These are phyloP conservation scores for Ophiostoma australiae DNA, from an alignment of 2,329 filamentous ascomycete species.

Conservation along the genomic window DNA sequence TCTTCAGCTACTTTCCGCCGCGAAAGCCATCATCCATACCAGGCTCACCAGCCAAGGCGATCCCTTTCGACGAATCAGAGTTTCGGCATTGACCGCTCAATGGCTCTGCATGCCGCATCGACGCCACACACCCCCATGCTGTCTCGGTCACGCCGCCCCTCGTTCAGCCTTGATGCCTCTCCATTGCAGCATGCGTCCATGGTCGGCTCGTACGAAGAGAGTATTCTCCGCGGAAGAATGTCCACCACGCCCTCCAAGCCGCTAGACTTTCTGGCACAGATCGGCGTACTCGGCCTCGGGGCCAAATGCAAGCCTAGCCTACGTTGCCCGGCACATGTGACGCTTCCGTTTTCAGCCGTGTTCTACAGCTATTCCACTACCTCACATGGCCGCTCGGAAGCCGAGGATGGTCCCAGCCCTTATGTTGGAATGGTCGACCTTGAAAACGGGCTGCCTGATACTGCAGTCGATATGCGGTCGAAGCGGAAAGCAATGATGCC, in stretches of 20 bases:
- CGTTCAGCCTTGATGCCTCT: constrained; percentile 67
- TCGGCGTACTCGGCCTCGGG: constrained; percentile 84
- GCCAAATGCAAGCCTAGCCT: constrained; percentile 75
- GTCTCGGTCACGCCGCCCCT: constrained; percentile 59
- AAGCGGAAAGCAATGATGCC: constrained; percentile 44
- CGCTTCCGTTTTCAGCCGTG: constrained; percentile 84
- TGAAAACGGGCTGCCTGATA: constrained; percentile 66
- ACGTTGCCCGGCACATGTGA: constrained; percentile 83
- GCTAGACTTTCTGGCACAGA: constrained; percentile 88
- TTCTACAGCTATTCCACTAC: constrained; percentile 87
- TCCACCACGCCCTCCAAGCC: constrained; percentile 92
- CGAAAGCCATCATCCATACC: constrained; percentile 60
- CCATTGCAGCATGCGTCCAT: constrained; percentile 86
- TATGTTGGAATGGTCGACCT: constrained; percentile 93
- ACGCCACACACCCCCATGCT: constrained; percentile 44
- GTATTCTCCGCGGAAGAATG: constrained; percentile 90
- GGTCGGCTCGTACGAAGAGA: constrained; percentile 97
- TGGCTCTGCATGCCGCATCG: constrained; percentile 57
- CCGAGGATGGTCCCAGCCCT: constrained; percentile 84
- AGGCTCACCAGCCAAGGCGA: constrained; percentile 72
- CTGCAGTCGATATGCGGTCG: constrained; percentile 44
- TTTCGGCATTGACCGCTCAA: background rate
- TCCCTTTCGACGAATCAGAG: constrained; percentile 55
- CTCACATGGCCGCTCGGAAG: constrained; percentile 56
- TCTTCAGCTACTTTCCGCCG: constrained; percentile 43